Evolutionary conservation across 2,329 filamentous ascomycete genomes (phyloP), one percentile per base, ranked within the genome.

Genomic region (Penicillium paneum): DNA sequence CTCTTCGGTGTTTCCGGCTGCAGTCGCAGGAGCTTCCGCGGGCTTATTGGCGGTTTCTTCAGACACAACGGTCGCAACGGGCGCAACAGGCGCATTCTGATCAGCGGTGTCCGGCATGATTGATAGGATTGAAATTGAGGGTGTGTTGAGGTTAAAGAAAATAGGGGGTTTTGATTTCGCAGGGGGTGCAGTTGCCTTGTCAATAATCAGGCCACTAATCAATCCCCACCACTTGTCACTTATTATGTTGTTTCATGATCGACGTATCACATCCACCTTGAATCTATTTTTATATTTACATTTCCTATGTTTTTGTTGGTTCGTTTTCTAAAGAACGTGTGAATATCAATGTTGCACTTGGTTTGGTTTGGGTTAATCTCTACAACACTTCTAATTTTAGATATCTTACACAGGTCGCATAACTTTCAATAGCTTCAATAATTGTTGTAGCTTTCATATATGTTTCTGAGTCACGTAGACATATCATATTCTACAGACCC

Each of bases 71-170:
- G 55, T 48, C 39, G 57, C 56, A 35, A 57, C 52, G 29, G 47
- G 42, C 29, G 19, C 42, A 24, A 26, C 24, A 10, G 60, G 42
- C 19, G 28, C 15, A 28, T 24, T 43, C 41, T 63, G 58, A 46
- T 64, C 60, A 31, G 57, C 49, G 42, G 64, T 52, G 15, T 65
- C 62, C 6, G 63, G 54, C 63, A 66, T 67, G 35, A 31, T 53
- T 38, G 48, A 34, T n/a, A 32, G 47, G 29, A 32, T 44, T 26
- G 10, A 29, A 17, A 19, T 21, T n/a, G 40, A 36, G 24, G 26
- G 26, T 43, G 44, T 31, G 31, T 49, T 38, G 35, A 52, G n/a
- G 35, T 36, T 39, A 24, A 26, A 49, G 11, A 31, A 43, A 48
- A 56, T 54, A 59, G 52, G 59, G 59, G 59, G 15, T 41, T 46